Conservation (phyloP, 2,329 filamentous ascomycete genomes). For the Myriosclerotinia curreyana region DNA sequence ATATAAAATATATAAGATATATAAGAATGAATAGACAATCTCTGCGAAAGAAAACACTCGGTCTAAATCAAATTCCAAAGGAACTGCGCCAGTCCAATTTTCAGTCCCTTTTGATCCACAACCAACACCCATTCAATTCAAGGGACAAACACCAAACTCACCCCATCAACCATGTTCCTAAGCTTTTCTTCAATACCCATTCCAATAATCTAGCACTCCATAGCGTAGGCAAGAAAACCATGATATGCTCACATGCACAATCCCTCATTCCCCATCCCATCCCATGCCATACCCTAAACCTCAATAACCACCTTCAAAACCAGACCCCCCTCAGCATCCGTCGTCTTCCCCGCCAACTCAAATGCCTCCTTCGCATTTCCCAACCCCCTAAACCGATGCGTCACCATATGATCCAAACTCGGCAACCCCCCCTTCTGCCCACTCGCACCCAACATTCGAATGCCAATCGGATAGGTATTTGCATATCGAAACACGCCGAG, state of each 20-base stretch:
- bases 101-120: background rate
- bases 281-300: slow-evolving; percentile 39
- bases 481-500: slow-evolving; percentile 76
- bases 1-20: no score
- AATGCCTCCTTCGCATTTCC: slow-evolving; percentile 62
- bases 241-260: background rate
- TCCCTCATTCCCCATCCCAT: background rate
- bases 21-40: background rate
- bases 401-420: slow-evolving; percentile 68
- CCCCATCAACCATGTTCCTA: background rate
- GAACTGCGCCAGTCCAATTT: background rate
- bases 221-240: background rate
- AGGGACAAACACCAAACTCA: background rate
- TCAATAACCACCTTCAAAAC: slow-evolving; percentile 71
- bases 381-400: slow-evolving; percentile 66
- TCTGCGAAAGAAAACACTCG: background rate
- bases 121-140: background rate
- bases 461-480: slow-evolving; percentile 71
- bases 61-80: background rate
- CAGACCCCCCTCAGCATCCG: slow-evolving; percentile 63
- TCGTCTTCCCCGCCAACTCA: slow-evolving; percentile 65
- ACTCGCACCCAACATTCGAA: slow-evolving; percentile 54
- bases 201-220: background rate
- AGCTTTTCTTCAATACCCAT: no score
- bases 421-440: slow-evolving; percentile 45